A percentile compares a stretch with the other conserved stretches of the same genome.
phyloP scores from a whole-genome alignment of 1,284 basidiomycete genomes.

The Clitocybe nebularis region DNA sequence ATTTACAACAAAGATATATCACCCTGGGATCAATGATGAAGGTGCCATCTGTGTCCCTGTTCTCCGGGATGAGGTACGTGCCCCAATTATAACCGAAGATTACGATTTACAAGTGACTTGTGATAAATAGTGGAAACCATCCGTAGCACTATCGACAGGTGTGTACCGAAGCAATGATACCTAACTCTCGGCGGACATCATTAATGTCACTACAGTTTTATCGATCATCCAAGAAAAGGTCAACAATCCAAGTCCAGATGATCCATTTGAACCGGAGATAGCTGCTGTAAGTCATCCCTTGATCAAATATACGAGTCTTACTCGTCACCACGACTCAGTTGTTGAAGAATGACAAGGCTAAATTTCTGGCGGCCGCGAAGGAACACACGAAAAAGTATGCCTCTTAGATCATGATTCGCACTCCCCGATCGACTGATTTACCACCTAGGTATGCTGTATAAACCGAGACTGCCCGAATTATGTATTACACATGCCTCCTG shows the following conservation, averaged over 20 bases:
- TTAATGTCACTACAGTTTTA: conserved; percentile 59
- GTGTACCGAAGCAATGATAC: conserved; percentile 18
- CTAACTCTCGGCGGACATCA: background rate
- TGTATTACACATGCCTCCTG: background rate
- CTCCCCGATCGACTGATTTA: background rate
- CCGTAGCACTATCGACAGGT: conserved; percentile 75
- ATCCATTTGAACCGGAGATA: conserved; percentile 85
- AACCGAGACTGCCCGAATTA: background rate
- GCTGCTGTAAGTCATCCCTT: conserved; percentile 55
- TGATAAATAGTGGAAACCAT: conserved; percentile 80
- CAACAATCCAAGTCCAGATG: conserved; percentile 85
- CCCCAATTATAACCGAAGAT: conserved; percentile 11
- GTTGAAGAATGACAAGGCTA: conserved; percentile 68
- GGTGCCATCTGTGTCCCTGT: conserved; percentile 81
- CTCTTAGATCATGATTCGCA: conserved; percentile 4
- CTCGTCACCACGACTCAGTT: too few species aligned
- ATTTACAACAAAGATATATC: conserved; percentile 87
- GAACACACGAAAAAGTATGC: conserved; percentile 79
- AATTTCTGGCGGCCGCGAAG: conserved; percentile 69
- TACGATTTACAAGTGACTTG: conserved; percentile 3
- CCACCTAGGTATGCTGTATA: conserved; percentile 31
- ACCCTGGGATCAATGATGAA: conserved; percentile 91
- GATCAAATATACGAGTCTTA: too few species aligned
- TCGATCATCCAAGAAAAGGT: conserved; percentile 80
- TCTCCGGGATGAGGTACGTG: conserved; percentile 74